Conservation (phyloP, 441 rosid species). For the Pelargonium exstipulatum region DNA sequence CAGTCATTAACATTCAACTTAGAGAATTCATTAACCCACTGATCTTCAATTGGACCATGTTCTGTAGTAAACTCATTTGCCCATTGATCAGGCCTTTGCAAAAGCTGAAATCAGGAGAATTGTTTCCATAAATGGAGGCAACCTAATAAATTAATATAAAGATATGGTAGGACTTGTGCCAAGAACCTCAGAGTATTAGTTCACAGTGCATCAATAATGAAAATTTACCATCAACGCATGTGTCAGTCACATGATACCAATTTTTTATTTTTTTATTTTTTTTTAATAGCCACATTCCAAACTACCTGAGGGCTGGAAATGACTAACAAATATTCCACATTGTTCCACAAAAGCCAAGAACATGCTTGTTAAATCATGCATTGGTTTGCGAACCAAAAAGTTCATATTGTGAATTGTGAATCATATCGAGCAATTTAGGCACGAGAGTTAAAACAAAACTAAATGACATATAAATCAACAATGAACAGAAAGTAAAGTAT, state of each 20-base stretch:
- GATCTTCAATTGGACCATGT: constrained; percentile 56
- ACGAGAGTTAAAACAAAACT: too few relatives aligned
- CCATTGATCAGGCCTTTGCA: constrained; percentile 74
- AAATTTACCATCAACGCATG: too few relatives aligned
- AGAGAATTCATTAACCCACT: constrained; percentile 94
- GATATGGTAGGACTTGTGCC: neutral
- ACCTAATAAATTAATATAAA: neutral
- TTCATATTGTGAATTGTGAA: too few relatives aligned
- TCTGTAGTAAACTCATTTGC: constrained; percentile 71
- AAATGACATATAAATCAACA: too few relatives aligned
- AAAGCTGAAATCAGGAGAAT: constrained; percentile 36
- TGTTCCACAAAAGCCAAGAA: neutral
- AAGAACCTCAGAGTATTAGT: neutral
- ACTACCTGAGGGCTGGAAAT: neutral
- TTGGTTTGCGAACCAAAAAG: too few relatives aligned
- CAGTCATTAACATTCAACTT: constrained; percentile 85
- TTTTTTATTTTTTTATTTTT: too few relatives aligned
- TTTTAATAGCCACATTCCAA: neutral
- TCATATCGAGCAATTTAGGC: too few relatives aligned
- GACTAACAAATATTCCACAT: neutral
- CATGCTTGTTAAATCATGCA: too few relatives aligned
- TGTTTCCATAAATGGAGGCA: constrained; percentile 13
- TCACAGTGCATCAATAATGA: too few relatives aligned
- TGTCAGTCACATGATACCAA: neutral
- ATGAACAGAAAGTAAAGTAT: too few relatives aligned